These are phyloP conservation scores for Pseudodiploospora longispora DNA, from an alignment of 2,329 filamentous ascomycete species.

Conservation along the genomic window DNA sequence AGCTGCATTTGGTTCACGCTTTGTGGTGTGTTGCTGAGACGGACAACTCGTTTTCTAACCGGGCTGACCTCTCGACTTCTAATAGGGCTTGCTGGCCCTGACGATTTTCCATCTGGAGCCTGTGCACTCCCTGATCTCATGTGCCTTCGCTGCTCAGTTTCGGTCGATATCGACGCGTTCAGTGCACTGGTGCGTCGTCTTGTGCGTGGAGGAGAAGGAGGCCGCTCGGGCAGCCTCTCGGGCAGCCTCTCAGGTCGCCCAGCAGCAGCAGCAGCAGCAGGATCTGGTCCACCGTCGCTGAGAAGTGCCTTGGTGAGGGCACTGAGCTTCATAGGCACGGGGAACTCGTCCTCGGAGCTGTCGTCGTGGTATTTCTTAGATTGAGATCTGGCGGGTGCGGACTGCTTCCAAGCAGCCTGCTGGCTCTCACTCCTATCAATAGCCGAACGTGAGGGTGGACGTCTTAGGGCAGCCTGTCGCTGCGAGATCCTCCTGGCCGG, in stretches of 20 bases:
- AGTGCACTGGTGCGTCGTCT: conserved; percentile 42
- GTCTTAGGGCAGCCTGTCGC: conserved; percentile 42
- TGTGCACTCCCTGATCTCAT: conserved; percentile 42
- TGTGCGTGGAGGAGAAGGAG: conserved; percentile 38
- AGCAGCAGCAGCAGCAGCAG: conserved; percentile 10
- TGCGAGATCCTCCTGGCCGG: conserved; percentile 45
- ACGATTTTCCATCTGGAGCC: conserved; percentile 22
- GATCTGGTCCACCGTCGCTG: conserved; percentile 50
- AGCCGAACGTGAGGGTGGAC: conserved; percentile 38
- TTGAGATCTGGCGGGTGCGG: conserved; percentile 23
- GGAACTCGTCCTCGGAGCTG: conserved; percentile 91
- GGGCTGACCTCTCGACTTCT: conserved; percentile 44
- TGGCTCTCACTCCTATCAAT: conserved; percentile 39
- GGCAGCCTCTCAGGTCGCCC: conserved; percentile 15
- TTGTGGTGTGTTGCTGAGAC: conserved; percentile 44
- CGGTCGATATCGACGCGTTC: conserved; percentile 34
- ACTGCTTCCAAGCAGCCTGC: conserved; percentile 21
- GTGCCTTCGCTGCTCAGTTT: conserved; percentile 36
- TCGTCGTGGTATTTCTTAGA: conserved; percentile 53
- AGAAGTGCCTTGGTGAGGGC: conserved; percentile 84
- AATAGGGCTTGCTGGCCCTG: conserved; percentile 35
- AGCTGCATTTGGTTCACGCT: conserved; percentile 33
- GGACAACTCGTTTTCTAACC: conserved; percentile 48
- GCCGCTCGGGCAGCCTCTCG: conserved; percentile 33
- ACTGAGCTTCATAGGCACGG: conserved; percentile 86